Conservation (phyloP, 164 flowering plant genomes). For the Umbilicus rupestris region DNA sequence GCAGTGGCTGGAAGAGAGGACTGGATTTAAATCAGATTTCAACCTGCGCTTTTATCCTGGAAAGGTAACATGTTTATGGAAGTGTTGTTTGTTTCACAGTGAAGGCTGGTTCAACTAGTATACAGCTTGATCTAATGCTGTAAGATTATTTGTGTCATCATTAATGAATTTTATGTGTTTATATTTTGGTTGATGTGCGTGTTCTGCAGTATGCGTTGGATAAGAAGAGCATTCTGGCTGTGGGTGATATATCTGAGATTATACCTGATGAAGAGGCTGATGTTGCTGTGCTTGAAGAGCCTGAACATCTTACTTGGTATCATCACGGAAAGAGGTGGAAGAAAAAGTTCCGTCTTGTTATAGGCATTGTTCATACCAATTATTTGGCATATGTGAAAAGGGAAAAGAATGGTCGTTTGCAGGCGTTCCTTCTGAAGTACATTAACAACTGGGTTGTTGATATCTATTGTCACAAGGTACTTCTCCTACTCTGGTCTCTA, state of each 20-base stretch:
- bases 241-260: slow-evolving; percentile 76
- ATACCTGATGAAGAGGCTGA: slow-evolving; percentile 86
- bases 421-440: slow-evolving; percentile 58
- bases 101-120: too few species aligned
- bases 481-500: not conserved
- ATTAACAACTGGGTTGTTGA: slow-evolving; percentile 73
- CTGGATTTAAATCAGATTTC: slow-evolving; percentile 43
- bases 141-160: not conserved
- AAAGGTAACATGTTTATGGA: slow-evolving; percentile 36
- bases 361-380: slow-evolving; percentile 87
- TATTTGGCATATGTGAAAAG: slow-evolving; percentile 84
- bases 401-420: slow-evolving; percentile 61
- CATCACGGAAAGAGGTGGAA: slow-evolving; percentile 99
- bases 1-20: slow-evolving; percentile 80
- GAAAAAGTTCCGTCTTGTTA: slow-evolving; percentile 62
- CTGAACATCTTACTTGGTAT: slow-evolving; percentile 99
- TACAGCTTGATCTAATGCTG: too few species aligned
- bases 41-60: slow-evolving; percentile 72
- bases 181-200: not conserved
- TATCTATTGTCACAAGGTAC: slow-evolving; percentile 91
- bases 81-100: not conserved
- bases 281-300: slow-evolving; percentile 95
- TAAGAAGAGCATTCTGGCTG: slow-evolving; percentile 82
- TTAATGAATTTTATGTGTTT: not conserved
- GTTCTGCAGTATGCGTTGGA: slow-evolving; percentile 57